Conservation (phyloP, 331 rosid species). For the Acacia concinna region DNA sequence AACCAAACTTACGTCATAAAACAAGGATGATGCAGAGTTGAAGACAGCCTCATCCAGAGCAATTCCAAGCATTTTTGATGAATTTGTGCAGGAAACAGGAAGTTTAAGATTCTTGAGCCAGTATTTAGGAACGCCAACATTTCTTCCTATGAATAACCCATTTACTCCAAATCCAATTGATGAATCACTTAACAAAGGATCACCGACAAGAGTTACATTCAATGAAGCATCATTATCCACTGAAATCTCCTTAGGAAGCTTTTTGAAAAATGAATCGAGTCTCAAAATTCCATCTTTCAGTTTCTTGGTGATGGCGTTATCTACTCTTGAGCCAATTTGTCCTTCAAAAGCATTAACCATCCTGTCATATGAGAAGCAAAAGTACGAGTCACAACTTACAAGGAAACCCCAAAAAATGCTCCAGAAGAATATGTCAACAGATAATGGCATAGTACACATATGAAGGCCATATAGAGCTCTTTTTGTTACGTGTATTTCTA, state of each 20-base stretch:
- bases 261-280: slow-evolving; percentile 63
- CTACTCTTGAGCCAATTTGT: slow-evolving; percentile 70
- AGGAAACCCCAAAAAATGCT: slow-evolving; percentile 13
- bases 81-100: slow-evolving; percentile 51
- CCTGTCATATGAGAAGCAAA: slow-evolving; percentile 51
- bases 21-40: slow-evolving; percentile 71
- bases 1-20: slow-evolving; percentile 62
- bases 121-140: slow-evolving; percentile 30
- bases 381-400: slow-evolving; percentile 32
- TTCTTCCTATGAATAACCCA: slow-evolving; percentile 63
- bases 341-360: slow-evolving; percentile 83
- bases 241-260: slow-evolving; percentile 77
- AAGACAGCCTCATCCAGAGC: slow-evolving; percentile 79
- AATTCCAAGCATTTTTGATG: slow-evolving; percentile 85
- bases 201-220: slow-evolving; percentile 68
- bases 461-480: neutral
- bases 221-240: slow-evolving; percentile 64
- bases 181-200: slow-evolving; percentile 61
- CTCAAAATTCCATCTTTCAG: slow-evolving; percentile 67
- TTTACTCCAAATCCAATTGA: slow-evolving; percentile 75
- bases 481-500: neutral
- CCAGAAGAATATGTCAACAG: slow-evolving; percentile 7
- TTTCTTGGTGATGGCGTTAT: slow-evolving; percentile 62
- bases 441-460: neutral
- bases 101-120: slow-evolving; percentile 38